Percentiles rank a stretch among this genome's conserved stretches.
Evolutionary conservation across 352 stramenopile genomes (phyloP).

Genomic region (Globisporangium abappressorium): DNA sequence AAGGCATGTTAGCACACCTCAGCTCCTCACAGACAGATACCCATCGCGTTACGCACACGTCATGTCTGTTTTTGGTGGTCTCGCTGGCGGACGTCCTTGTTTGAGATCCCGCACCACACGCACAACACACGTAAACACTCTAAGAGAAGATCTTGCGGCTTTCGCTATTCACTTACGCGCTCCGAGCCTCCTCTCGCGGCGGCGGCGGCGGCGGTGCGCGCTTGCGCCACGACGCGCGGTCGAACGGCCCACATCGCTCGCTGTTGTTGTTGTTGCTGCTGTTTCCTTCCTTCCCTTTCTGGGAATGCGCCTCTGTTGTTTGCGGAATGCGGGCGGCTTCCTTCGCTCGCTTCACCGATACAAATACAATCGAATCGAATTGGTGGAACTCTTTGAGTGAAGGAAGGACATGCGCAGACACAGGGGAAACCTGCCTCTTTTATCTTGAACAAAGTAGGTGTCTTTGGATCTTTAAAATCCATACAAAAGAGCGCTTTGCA

Average conservation of each 20-base stretch:
- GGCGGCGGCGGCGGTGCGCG: slow-evolving; percentile 24
- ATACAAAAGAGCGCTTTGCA: too few species aligned
- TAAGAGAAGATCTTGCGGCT: background rate
- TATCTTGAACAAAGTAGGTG: background rate
- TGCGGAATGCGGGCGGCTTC: slow-evolving; percentile 18
- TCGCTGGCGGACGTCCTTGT: background rate
- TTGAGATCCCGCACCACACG: background rate
- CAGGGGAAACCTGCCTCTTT: background rate
- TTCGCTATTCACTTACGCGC: slow-evolving; percentile 1
- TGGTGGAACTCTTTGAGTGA: background rate
- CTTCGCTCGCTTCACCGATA: background rate
- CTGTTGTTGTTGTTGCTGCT: background rate
- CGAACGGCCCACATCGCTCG: slow-evolving; percentile 41
- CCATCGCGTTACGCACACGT: background rate
- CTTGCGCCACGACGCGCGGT: slow-evolving; percentile 35
- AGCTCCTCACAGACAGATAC: background rate
- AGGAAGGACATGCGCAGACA: background rate
- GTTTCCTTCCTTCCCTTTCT: background rate
- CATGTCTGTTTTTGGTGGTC: background rate
- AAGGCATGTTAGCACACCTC: background rate
- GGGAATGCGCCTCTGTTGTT: background rate
- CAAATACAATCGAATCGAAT: background rate
- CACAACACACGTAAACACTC: background rate
- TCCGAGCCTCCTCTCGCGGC: slow-evolving; percentile 13
- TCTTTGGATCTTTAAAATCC: background rate